A percentile compares a stretch with the other conserved stretches of the same genome.
These are phyloP conservation scores for Allium sativum DNA, from an alignment of 106 monocot species.

Conservation along the genomic window DNA sequence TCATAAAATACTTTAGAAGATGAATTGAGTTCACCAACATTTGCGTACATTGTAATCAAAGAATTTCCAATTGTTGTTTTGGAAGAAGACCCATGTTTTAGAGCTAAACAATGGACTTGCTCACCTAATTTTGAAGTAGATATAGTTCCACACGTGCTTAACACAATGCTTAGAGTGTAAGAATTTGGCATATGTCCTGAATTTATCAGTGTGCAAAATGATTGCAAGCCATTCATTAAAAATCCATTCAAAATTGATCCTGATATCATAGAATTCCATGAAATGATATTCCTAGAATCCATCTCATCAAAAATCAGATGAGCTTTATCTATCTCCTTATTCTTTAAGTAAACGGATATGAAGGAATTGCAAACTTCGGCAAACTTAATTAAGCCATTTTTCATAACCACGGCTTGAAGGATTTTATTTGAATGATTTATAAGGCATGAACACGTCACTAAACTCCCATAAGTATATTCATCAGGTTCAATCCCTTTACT, in stretches of 20 bases:
- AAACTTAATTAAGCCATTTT: constrained; percentile 5
- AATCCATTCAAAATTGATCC: constrained; percentile 24
- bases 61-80: constrained; percentile 13
- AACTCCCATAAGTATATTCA: constrained; percentile 34
- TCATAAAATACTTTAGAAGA: constrained; percentile 22
- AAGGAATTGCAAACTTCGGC: constrained; percentile 21
- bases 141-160: constrained; percentile 18
- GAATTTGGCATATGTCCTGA: constrained; percentile 18
- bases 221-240: constrained; percentile 9
- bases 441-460: constrained; percentile 6
- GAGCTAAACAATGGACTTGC: constrained; percentile 18
- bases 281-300: constrained; percentile 20
- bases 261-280: constrained; percentile 33
- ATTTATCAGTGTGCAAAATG: constrained; percentile 15
- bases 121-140: constrained; percentile 15
- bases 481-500: constrained; percentile 16
- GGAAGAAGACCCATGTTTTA: constrained; percentile 4
- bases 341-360: constrained; percentile 21
- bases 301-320: constrained; percentile 10
- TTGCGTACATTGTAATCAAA: constrained; percentile 35
- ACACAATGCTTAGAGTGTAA: constrained; percentile 18
- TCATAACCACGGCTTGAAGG: constrained; percentile 10
- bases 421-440: background rate
- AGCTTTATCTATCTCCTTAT: constrained; percentile 13
- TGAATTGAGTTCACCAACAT: constrained; percentile 25